Percentiles rank a stretch among this genome's conserved stretches.
phyloP scores from a whole-genome alignment of 129 eudicot genomes.

The Pittosporum tobira region DNA sequence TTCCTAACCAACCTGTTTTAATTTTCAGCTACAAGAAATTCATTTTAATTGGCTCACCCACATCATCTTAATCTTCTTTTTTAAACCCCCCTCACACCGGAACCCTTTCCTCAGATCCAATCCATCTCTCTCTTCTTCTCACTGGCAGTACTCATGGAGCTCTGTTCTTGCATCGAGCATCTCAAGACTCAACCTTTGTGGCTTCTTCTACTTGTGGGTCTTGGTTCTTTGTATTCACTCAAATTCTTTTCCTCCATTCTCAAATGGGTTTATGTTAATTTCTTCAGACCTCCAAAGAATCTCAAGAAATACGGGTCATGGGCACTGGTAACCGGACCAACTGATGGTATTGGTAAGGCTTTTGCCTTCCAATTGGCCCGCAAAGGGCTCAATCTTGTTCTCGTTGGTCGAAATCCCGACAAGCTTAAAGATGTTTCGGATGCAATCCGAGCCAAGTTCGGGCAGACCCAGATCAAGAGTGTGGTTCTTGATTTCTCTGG shows the following conservation, averaged over 20 bases:
- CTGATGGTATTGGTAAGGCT: conserved; percentile 86
- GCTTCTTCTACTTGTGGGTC: conserved; percentile 34
- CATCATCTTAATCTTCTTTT: not conserved
- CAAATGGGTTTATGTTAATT: conserved; percentile 72
- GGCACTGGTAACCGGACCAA: conserved; percentile 86
- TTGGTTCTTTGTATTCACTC: conserved; percentile 40
- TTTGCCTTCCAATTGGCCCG: conserved; percentile 83
- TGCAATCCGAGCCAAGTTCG: conserved; percentile 43
- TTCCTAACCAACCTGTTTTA: not conserved
- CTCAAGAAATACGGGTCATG: conserved; percentile 88
- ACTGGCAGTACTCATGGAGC: conserved; percentile 20
- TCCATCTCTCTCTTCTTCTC: not conserved
- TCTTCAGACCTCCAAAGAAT: conserved; percentile 68
- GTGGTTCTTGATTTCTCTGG: conserved; percentile 81
- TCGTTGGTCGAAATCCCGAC: conserved; percentile 80
- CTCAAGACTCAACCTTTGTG: conserved; percentile 66
- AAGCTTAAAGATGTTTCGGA: conserved; percentile 52
- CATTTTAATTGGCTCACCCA: not conserved
- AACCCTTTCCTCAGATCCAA: conserved; percentile 2
- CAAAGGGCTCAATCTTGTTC: conserved; percentile 59
- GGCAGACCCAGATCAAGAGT: conserved; percentile 41
- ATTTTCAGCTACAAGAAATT: no score
- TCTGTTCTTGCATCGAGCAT: conserved; percentile 28
- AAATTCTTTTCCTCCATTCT: conserved; percentile 40
- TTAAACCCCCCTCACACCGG: not conserved